Percentiles rank a stretch among this genome's conserved stretches.
Evolutionary conservation across 2,329 filamentous ascomycete genomes (phyloP).

Genomic region (Pochonia chlamydosporia): DNA sequence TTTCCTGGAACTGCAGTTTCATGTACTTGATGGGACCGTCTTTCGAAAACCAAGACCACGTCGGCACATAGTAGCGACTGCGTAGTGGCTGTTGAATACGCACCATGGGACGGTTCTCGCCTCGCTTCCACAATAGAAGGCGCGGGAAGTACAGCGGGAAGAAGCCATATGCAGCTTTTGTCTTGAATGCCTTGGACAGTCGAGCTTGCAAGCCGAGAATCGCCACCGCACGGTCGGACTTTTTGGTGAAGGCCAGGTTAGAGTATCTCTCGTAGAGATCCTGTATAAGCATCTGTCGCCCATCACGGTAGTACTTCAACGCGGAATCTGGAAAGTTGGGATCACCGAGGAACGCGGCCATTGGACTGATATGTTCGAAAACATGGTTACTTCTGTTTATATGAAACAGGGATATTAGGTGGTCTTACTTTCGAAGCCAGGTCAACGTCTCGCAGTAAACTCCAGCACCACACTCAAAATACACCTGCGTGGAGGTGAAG

Average conservation of each 20-base stretch:
- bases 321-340: conserved; percentile 18
- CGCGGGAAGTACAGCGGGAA: conserved; percentile 16
- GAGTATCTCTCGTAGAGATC: neutral
- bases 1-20: conserved; percentile 10
- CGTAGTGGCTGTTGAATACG: neutral
- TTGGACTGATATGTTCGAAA: neutral
- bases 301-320: conserved; percentile 8
- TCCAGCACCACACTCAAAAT: conserved; percentile 31
- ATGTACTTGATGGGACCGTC: conserved; percentile 19
- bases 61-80: conserved; percentile 12
- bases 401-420: no score
- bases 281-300: conserved; percentile 22
- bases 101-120: neutral
- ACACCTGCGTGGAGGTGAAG: conserved; percentile 28
- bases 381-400: no score
- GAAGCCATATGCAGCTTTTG: conserved; percentile 23
- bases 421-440: conserved; percentile 26
- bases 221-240: neutral
- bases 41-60: conserved; percentile 27
- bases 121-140: neutral
- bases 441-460: conserved; percentile 21
- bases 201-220: conserved; percentile 22
- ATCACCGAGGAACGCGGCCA: conserved; percentile 20
- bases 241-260: neutral
- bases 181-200: conserved; percentile 15